Conservation (phyloP, 306 rosid species). For the Prinsepia uniflora region DNA sequence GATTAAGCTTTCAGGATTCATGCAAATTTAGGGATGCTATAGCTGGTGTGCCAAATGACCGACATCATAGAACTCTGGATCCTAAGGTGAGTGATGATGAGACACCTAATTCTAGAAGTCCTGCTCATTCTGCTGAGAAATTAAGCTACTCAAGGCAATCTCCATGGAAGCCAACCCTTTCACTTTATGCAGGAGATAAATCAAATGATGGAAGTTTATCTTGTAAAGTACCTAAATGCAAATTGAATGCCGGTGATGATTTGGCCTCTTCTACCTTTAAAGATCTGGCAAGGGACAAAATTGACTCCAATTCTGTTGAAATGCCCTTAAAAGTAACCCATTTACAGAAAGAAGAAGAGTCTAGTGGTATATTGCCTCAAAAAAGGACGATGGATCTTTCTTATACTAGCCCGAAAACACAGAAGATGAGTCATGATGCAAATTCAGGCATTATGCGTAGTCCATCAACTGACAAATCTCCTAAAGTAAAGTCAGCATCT, state of each 20-base stretch:
- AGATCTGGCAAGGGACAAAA: slow-evolving; percentile 30
- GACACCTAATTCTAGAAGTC: slow-evolving; percentile 32
- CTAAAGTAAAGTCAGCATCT: slow-evolving; percentile 27
- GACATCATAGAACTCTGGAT: slow-evolving; percentile 21
- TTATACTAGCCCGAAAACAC: slow-evolving; percentile 41
- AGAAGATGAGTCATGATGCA: slow-evolving; percentile 28
- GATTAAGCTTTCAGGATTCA: slow-evolving; percentile 29
- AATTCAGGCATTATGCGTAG: slow-evolving; percentile 31
- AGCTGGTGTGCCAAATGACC: slow-evolving; percentile 23
- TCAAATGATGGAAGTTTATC: slow-evolving; percentile 30
- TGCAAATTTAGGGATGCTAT: slow-evolving; percentile 22
- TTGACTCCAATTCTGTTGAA: slow-evolving; percentile 34
- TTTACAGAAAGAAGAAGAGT: slow-evolving; percentile 28
- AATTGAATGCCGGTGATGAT: slow-evolving; percentile 29
- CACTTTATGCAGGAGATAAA: slow-evolving; percentile 37
- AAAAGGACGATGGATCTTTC: slow-evolving; percentile 39
- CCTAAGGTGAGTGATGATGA: slow-evolving; percentile 29
- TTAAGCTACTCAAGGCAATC: slow-evolving; percentile 38
- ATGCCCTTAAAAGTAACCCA: slow-evolving; percentile 30
- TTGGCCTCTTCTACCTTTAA: slow-evolving; percentile 29
- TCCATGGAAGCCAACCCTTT: slow-evolving; percentile 38
- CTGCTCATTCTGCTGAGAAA: slow-evolving; percentile 36
- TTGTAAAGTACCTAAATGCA: slow-evolving; percentile 25
- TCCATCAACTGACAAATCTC: slow-evolving; percentile 28
- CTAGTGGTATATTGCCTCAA: slow-evolving; percentile 39